phyloP scores from a whole-genome alignment of 352 stramenopile species.

The Pythium apleroticum region DNA sequence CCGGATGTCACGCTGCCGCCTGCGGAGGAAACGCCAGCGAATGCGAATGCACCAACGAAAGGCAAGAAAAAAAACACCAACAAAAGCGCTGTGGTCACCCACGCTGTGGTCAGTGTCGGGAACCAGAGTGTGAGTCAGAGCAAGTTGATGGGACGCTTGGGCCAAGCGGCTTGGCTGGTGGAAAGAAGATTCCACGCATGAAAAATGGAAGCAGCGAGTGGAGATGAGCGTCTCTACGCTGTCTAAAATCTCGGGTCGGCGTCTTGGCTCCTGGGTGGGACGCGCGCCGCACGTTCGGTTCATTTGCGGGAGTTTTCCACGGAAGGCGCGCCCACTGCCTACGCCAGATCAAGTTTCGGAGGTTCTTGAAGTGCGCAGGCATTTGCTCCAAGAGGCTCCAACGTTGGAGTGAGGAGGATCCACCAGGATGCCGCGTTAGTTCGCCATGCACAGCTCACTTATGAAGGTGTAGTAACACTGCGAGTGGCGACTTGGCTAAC shows the following conservation, averaged over 20 bases:
- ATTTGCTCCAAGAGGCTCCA: not conserved
- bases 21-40: not conserved
- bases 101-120: not conserved
- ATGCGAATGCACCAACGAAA: not conserved
- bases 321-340: not conserved
- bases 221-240: not conserved
- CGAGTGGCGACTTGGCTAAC: no score
- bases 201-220: not conserved
- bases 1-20: not conserved
- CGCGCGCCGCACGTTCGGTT: not conserved
- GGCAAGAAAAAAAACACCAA: not conserved
- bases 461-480: not conserved
- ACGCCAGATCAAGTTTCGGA: constrained; percentile 21
- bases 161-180: no score
- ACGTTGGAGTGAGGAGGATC: no score
- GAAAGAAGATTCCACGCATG: not conserved
- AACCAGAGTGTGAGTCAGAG: constrained; percentile 6
- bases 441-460: no score
- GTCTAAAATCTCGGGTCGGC: not conserved
- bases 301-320: constrained; percentile 4
- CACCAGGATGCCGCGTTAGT: no score
- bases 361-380: constrained; percentile 17
- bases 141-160: not conserved
- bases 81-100: not conserved
- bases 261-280: not conserved